Percentiles rank a stretch among this genome's conserved stretches.
Conservation (phyloP, 495 filamentous ascomycete species). For the Cercophora newfieldiana region DNA sequence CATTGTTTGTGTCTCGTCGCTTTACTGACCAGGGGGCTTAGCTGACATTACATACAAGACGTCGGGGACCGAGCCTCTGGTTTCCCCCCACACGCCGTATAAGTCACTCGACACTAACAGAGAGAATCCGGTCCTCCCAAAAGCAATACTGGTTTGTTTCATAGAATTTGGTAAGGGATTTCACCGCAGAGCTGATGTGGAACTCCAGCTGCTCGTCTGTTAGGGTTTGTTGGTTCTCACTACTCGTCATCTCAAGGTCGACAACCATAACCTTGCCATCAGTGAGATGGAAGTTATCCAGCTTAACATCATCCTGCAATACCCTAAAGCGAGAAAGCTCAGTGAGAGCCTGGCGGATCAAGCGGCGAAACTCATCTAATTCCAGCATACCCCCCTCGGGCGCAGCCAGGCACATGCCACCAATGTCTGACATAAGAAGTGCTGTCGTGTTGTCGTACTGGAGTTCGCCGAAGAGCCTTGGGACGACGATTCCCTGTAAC, state of each 20-base stretch:
- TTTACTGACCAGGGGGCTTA: too few relatives aligned
- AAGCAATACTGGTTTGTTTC: conserved; percentile 21
- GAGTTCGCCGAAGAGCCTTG: conserved; percentile 20
- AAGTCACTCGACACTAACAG: conserved; percentile 14
- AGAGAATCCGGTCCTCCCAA: conserved; percentile 19
- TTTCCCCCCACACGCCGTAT: conserved; percentile 11
- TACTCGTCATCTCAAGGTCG: too few relatives aligned
- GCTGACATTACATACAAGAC: conserved; percentile 15
- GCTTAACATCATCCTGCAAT: conserved; percentile 16
- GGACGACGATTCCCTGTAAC: conserved; percentile 20
- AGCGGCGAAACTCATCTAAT: conserved; percentile 15
- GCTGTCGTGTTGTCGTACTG: conserved; percentile 15
- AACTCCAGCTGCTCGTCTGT: conserved; percentile 15
- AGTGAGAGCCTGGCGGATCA: conserved; percentile 12
- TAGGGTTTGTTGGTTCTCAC: conserved; percentile 12
- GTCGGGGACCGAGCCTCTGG: conserved; percentile 6
- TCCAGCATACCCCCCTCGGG: conserved; percentile 17
- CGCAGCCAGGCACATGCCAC: conserved; percentile 13
- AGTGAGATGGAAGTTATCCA: conserved; percentile 21
- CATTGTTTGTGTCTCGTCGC: too few relatives aligned
- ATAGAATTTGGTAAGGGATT: conserved; percentile 14
- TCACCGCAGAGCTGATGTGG: conserved; percentile 11
- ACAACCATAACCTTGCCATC: conserved; percentile 19
- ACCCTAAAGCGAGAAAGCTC: conserved; percentile 13
- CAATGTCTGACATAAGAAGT: conserved; percentile 20